Base-by-base conservation (phyloP, 2,329 filamentous ascomycete species). In the Beauveria brongniartii region DNA sequence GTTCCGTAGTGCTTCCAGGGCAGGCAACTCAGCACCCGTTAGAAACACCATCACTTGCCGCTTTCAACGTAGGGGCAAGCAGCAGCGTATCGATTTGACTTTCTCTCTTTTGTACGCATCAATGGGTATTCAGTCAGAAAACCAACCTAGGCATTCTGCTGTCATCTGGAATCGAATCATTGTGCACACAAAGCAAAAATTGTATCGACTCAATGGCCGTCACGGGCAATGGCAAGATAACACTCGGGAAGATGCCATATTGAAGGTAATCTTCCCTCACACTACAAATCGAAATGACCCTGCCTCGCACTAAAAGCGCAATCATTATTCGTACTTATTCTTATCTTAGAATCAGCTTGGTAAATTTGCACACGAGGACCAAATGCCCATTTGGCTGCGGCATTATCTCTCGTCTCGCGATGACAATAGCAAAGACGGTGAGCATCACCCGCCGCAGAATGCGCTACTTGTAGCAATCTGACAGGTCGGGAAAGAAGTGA, bases 331-430 rank as follows among this genome's bases (percentile, higher is more conserved):
- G 43, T 46, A 16, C 55, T 50, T 5, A 57, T 18, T 14, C 2
- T 16, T 14, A 14, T 18, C 1, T 14, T 24, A 59, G 41, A 18
- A 20, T 5, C 87, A 92, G 67, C 77, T 93, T 16, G 90, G 90
- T 0, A 84, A 84, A 28, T 85, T 89, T 72, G 88, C 88, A 1
- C 78, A 90, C 66, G 90, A 93, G 71, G 82, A 86, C 46, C 80
- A 82, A 65, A 92, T 92, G 90, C 90, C 90, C 0, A 74, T 78
- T 9, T 89, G 84, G 84, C 79, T 92, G 1, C 78, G 82, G 18
- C 77, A 78, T 16, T 75, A 90, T 64, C 78, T 93, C 1, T 77
- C 85, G 63, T 80, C 78, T 47, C 80, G 85, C 18, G 82, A 82
- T 14, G 81, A 82, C 59, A 75, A 81, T 40, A 80, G 77, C 30